These are phyloP conservation scores for Psilocybe cyanescens DNA, from an alignment of 768 basidiomycete genomes.

Conservation along the genomic window DNA sequence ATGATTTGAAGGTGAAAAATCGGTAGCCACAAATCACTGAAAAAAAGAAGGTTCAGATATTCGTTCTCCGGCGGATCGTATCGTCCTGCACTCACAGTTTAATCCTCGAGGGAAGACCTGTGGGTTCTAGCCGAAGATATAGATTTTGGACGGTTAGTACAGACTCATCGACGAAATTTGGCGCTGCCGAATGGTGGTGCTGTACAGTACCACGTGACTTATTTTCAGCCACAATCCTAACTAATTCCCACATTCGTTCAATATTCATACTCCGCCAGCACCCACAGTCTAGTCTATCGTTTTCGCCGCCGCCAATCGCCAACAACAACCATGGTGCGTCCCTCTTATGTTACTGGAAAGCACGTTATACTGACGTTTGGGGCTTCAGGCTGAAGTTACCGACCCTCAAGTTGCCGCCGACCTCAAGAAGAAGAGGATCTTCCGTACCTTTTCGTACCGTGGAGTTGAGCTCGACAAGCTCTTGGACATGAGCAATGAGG, in stretches of 20 bases:
- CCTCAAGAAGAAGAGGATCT: conserved; percentile 98
- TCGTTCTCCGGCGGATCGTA: not conserved
- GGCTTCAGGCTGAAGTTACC: conserved; percentile 81
- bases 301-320: conserved; percentile 46
- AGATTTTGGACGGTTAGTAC: conserved; percentile 30
- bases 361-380: conserved; percentile 16
- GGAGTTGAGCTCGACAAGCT: conserved; percentile 98
- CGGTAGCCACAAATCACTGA: conserved; percentile 95
- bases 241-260: conserved; percentile 25
- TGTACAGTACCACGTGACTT: conserved; percentile 65
- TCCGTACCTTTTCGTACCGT: conserved; percentile 99
- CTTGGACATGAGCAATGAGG: conserved; percentile 94
- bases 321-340: conserved; percentile 46
- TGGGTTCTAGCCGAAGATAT: conserved; percentile 83
- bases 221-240: conserved; percentile 43
- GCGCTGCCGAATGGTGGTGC: conserved; percentile 33
- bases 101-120: conserved; percentile 94
- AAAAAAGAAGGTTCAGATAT: conserved; percentile 10
- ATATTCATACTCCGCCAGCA: conserved; percentile 35
- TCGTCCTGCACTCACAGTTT: conserved; percentile 53
- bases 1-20: conserved; percentile 35
- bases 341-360: conserved; percentile 10
- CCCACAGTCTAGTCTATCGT: conserved; percentile 27
- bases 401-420: conserved; percentile 94
- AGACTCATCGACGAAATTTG: conserved; percentile 20